These are phyloP conservation scores for Ormosia semicastrata DNA, from an alignment of 306 rosid genomes.

Conservation along the genomic window DNA sequence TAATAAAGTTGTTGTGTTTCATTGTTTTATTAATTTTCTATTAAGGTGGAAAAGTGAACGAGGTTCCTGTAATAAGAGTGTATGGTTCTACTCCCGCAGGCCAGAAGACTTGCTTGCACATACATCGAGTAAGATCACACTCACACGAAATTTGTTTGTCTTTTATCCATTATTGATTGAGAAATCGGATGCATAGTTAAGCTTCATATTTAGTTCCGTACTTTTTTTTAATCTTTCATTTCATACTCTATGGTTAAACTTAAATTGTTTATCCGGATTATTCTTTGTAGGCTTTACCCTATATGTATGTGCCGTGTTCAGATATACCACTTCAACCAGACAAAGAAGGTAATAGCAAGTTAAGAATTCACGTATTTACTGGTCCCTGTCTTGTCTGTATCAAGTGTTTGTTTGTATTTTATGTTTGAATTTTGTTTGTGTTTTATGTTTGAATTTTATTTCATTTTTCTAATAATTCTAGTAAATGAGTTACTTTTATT, in stretches of 20 bases:
- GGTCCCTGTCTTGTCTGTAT: neutral
- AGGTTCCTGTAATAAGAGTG: conserved; percentile 79
- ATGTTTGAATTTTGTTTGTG: conserved; percentile 11
- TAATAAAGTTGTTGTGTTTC: neutral
- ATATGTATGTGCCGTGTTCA: conserved; percentile 74
- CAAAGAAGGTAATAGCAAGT: conserved; percentile 53
- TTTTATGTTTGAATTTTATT: conserved; percentile 3
- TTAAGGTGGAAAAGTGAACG: conserved; percentile 78
- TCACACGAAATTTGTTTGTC: neutral
- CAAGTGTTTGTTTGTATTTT: conserved; percentile 15
- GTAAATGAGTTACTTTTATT: conserved; percentile 11
- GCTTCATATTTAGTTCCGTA: too few relatives aligned
- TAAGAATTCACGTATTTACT: neutral
- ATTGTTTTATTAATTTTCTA: neutral
- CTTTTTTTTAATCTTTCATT: neutral
- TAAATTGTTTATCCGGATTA: conserved; percentile 13
- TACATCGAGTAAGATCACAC: conserved; percentile 66
- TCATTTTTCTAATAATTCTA: neutral
- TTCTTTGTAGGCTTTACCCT: conserved; percentile 74
- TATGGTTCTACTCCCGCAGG: conserved; percentile 93
- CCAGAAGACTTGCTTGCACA: conserved; percentile 92
- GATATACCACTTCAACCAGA: conserved; percentile 55
- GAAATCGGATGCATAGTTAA: too few relatives aligned
- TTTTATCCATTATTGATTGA: neutral
- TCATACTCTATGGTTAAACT: neutral